Base-by-base conservation (phyloP, 257 asterid species). In the Solanum pennellii region DNA sequence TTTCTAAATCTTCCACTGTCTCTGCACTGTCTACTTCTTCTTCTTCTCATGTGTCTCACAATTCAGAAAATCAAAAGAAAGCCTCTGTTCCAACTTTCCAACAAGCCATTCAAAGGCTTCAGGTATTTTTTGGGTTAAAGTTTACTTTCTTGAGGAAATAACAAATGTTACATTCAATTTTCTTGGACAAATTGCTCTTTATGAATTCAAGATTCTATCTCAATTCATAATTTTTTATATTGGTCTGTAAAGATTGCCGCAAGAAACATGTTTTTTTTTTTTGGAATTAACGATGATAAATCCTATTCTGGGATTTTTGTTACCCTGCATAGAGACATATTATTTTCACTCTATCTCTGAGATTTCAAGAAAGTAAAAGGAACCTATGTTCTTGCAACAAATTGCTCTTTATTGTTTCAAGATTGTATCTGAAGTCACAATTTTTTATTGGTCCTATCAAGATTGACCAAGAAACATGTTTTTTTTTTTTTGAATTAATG, bases 71-170 rank as follows among this genome's bases (percentile, higher is more conserved):
- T 45, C 76, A 25, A 56, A 86, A 77, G 56, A 90, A 86, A 52
- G 45, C 93, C 12, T 90, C 96, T 39, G 91, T 86, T 83, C 97
- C 94, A 79, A 95, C 96, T 87, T 97, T 97, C 73, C 99, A 97
- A 65, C 98, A 94, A 92, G 99, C 99, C 62, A 94, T 97, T 90
- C 99, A 97, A 92, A 93, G 98, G 69, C 97, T 97, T 23, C 99
- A 95, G 99, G 99, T 94, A 77, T 77, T 77, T 11, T 66, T 77
- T 4, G 83, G 83, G 13, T 41, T 77, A 8, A 15, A 77, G 3
- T n/a, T 77, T 25, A 49, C 62, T 44, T 77, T 77, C 62, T 44
- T 44, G 83, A 76, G 12, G 60, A 76, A 76, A 41, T n/a, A 42
- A 33, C 44, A 18, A 72, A 76, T 76, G 83, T 5, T 76, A 76